Evolutionary conservation across 1,284 basidiomycete genomes (phyloP).

Genomic region (Cystobasidium pallidum): DNA sequence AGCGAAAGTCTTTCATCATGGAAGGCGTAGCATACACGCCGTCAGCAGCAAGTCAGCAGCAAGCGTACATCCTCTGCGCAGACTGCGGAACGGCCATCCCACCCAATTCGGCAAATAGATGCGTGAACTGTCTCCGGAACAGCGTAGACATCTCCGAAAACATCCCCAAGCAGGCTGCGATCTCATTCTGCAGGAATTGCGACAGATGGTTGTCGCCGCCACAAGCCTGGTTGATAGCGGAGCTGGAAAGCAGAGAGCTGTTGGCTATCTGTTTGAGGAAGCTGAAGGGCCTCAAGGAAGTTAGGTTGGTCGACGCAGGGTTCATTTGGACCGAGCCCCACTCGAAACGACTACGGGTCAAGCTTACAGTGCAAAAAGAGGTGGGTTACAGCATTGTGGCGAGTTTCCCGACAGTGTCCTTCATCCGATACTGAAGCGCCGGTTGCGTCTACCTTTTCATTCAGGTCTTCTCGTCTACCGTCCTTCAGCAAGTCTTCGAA

Average conservation of each 20-base stretch:
- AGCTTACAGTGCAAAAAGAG: slow-evolving; percentile 98
- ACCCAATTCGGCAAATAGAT: slow-evolving; percentile 94
- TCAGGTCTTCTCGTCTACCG: slow-evolving; percentile 88
- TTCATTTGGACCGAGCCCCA: slow-evolving; percentile 99
- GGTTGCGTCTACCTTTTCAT: slow-evolving; percentile 7
- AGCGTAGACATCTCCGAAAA: slow-evolving; percentile 96
- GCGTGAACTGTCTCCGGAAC: slow-evolving; percentile 87
- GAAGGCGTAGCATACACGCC: slow-evolving; percentile 37
- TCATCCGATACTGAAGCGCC: background rate
- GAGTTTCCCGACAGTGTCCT: background rate
- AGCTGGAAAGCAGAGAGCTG: slow-evolving; percentile 89
- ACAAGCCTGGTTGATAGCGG: slow-evolving; percentile 78
- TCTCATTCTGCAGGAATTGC: slow-evolving; percentile 94
- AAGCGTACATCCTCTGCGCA: slow-evolving; percentile 56
- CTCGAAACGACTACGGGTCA: slow-evolving; percentile 87
- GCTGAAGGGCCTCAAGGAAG: slow-evolving; percentile 90
- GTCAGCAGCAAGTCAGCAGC: slow-evolving; percentile 36
- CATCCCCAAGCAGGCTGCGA: slow-evolving; percentile 94
- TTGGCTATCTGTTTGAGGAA: slow-evolving; percentile 77
- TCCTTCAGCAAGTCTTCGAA: slow-evolving; percentile 96
- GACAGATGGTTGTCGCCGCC: slow-evolving; percentile 95
- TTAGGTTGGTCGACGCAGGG: slow-evolving; percentile 92
- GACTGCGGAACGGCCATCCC: slow-evolving; percentile 82
- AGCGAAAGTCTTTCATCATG: no score
- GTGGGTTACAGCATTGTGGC: slow-evolving; percentile 57